Conservation (phyloP, 306 rosid genomes). For the Cucumis cinereus region DNA sequence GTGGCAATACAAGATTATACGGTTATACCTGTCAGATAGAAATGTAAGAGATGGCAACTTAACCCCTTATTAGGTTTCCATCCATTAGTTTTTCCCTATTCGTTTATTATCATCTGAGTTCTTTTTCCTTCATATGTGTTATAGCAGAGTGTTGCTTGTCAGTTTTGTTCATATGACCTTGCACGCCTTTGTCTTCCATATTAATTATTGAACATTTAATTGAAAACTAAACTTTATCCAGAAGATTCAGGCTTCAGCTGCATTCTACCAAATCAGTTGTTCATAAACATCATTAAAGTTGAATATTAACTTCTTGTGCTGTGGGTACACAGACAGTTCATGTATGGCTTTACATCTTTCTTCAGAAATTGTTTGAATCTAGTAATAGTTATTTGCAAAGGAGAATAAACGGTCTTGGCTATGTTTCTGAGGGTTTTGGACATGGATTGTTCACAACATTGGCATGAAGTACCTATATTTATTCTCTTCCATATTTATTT, state of each 20-base stretch:
- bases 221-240: neutral
- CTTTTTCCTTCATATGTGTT: neutral
- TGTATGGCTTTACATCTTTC: neutral
- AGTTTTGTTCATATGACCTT: neutral
- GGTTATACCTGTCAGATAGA: neutral
- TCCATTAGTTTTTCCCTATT: neutral
- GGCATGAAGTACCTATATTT: neutral
- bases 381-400: neutral
- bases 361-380: neutral
- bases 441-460: neutral
- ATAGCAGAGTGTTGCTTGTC: neutral
- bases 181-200: neutral
- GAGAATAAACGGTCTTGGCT: neutral
- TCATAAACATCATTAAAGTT: neutral
- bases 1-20: neutral
- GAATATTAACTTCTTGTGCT: neutral
- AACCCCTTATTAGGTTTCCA: neutral
- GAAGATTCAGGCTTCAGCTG: neutral
- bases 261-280: neutral
- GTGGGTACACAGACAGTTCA: neutral
- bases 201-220: neutral
- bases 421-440: neutral
- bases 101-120: neutral
- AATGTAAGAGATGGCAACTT: neutral
- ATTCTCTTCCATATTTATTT: neutral